Evolutionary conservation across 2,329 filamentous ascomycete species (phyloP), one percentile per base, ranked within the genome.

Genomic region (Plectosphaerella plurivora): DNA sequence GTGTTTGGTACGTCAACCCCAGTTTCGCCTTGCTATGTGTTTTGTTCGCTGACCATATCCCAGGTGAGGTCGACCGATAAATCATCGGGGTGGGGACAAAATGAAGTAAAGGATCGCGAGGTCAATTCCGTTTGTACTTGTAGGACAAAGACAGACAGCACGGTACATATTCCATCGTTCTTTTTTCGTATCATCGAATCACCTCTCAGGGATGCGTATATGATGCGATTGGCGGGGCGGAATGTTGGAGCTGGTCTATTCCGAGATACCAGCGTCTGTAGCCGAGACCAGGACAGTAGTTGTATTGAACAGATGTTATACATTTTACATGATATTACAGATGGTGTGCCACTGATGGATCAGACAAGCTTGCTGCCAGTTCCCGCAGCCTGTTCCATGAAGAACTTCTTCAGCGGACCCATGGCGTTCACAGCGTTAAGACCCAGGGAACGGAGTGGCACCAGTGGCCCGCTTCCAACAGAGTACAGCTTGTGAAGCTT

Each of bases 401-500:
- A 77, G 65, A 92, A 90, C 45, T 78, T 82, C 78, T 97, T 97
- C 52, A 96, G 63, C 37, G 87, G 83, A 0, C 82, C 79, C 63
- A 96, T 64, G 2, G 81, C 79, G 69, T 97, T 87, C 55, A 97
- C 87, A 8, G 87, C 82, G 56, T 77, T 81, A 56, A 97, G 69
- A 0, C 93, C 93, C 46, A 91, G 64, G 50, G 89, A 92, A 56
- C 93, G 80, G 49, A 92, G 75, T 60, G 87, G 87, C 16, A 96
- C 88, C 35, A 97, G 71, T 1, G 91, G 91, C 0, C 89, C 89
- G 55, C 82, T 85, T 20, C 84, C 84, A 1, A 90, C 83, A n/a
- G 87, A 87, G 69, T 96, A 97, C 44, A 97, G 72, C 73, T 93
- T 96, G 70, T 97, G 91, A 60, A 97, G 74, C 73, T 97, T 93